Evolutionary conservation across 441 rosid genomes (phyloP).

Genomic region (Brassica hybrid): DNA sequence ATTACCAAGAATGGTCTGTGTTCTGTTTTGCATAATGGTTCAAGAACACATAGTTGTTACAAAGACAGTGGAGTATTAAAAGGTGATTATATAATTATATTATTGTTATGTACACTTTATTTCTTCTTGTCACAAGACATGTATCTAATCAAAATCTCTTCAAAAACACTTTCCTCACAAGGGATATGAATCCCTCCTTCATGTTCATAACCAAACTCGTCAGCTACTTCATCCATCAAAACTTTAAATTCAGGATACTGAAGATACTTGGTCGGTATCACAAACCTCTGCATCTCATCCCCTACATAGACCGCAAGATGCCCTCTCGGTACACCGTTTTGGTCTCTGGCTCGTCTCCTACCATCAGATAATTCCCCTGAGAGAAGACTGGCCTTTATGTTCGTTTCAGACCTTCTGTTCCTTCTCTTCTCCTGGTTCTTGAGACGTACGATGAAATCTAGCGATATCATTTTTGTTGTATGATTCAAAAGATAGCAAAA

Average conservation of each 20-base stretch:
- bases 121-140: constrained; percentile 46
- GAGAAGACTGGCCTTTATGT: constrained; percentile 33
- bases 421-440: constrained; percentile 37
- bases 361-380: constrained; percentile 46
- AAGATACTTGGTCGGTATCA: constrained; percentile 59
- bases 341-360: constrained; percentile 15
- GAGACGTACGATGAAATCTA: constrained; percentile 36
- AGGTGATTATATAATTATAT: not conserved
- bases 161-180: constrained; percentile 63
- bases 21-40: too few relatives aligned
- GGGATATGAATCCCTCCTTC: constrained; percentile 63
- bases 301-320: constrained; percentile 70
- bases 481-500: constrained; percentile 18
- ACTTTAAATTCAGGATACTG: constrained; percentile 59
- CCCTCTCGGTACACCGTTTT: constrained; percentile 58
- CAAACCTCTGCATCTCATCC: constrained; percentile 54
- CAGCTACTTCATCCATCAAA: constrained; percentile 67
- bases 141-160: constrained; percentile 52
- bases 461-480: constrained; percentile 35
- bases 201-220: constrained; percentile 66
- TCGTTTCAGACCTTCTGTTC: constrained; percentile 17
- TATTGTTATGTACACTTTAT: constrained; percentile 29
- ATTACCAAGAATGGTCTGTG: too few relatives aligned
- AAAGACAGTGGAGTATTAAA: not conserved
- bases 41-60: too few relatives aligned